Base-by-base conservation (phyloP, 176 grass and related monocot species). In the Aegilops umbellulata region DNA sequence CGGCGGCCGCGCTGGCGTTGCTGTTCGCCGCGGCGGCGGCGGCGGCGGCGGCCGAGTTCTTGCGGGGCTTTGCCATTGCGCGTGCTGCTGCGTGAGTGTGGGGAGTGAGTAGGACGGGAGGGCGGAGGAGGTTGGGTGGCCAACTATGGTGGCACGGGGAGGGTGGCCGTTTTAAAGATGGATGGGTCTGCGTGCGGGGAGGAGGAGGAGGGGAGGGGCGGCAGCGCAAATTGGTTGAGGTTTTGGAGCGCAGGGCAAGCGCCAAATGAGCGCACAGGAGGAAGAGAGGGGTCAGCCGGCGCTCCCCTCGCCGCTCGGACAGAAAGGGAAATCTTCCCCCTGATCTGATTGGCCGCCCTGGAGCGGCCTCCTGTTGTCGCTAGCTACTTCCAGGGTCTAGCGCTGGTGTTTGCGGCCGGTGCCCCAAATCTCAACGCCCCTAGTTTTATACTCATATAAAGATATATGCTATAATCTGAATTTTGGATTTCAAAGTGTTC, bases 191-290 rank as follows among this genome's bases (percentile, higher is more conserved):
- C 4, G 14, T 10, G 14, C 58, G 8, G 64, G 25, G 70, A 57
- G 82, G 65, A 34, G 68, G 41, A 42, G 26, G 35, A 49, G 46
- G 82, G 76, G 88, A 34, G 72, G 36, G 80, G 79, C 83, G 83
- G 84, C 79, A 77, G 81, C 27, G 71, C 20, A 79, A 79, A 80
- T 49, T 85, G 10, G 85, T 38, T 77, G 69, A 74, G 41, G 35
- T 27, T 77, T 82, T 84, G 69, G 66, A 80, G 76, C 3, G 35
- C 80, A 78, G 84, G 8, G 81, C 69, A 88, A 2, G 20, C 73
- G 89, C 86, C 89, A 88, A 91, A 85, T 88, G 89, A 84, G 85
- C 82, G 71, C 30, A 84, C n/a, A 65, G 41, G 30, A 67, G 74
- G 29, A 25, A 16, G 83, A 65, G 85, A 62, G 60, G 79, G 74